phyloP scores from a whole-genome alignment of 148 eudicot species.

The Rhododendron henanense region DNA sequence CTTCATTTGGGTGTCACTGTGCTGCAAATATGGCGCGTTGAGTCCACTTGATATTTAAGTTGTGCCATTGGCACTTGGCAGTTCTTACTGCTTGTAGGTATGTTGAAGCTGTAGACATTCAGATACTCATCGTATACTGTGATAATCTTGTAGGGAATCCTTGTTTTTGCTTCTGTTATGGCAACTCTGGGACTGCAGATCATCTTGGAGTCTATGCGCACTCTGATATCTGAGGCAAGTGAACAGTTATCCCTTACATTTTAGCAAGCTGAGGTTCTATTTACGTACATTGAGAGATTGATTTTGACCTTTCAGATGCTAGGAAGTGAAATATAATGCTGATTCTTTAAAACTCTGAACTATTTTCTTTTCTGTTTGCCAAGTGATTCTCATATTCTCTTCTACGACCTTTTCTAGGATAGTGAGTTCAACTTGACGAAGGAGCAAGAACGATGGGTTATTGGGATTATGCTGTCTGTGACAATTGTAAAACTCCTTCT shows the following conservation, averaged over 20 bases:
- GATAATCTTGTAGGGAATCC: conserved; percentile 54
- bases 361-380: not conserved
- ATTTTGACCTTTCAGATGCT: conserved; percentile 5
- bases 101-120: not conserved
- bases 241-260: not conserved
- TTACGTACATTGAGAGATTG: not conserved
- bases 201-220: conserved; percentile 67
- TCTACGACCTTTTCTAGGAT: conserved; percentile 30
- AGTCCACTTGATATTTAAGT: not conserved
- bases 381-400: not conserved
- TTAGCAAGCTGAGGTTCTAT: not conserved
- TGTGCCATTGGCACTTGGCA: not conserved
- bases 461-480: conserved; percentile 85
- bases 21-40: not conserved
- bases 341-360: not conserved
- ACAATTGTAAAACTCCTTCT: conserved; percentile 70
- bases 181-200: conserved; percentile 88
- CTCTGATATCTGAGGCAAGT: conserved; percentile 54
- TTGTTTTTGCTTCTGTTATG: conserved; percentile 97
- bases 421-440: conserved; percentile 43
- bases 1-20: not conserved
- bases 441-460: conserved; percentile 74
- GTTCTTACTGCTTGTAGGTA: not conserved
- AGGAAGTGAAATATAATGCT: not conserved
- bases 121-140: not conserved